A percentile compares a stretch with the other conserved stretches of the same genome.
Conservation (phyloP, 768 basidiomycete species). For the Termitomyces sp. region DNA sequence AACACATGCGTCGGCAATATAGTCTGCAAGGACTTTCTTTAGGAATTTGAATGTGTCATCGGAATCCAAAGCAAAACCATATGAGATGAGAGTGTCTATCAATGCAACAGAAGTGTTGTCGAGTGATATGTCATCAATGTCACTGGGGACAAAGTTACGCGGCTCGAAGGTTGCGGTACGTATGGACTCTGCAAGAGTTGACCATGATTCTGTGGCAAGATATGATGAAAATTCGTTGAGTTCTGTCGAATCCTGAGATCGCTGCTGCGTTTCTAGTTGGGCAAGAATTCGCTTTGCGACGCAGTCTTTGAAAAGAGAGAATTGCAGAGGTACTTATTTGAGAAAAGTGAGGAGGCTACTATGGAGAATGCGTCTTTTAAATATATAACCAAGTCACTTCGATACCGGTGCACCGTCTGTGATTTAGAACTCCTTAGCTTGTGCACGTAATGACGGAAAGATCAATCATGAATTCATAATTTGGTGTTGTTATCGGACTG, state of each 20-base stretch:
- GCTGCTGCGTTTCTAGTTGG: slow-evolving; percentile 16
- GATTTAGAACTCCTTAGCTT: no score
- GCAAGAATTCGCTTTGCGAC: slow-evolving; percentile 39
- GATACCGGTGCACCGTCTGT: not conserved
- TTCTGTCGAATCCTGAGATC: slow-evolving; percentile 20
- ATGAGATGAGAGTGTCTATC: slow-evolving; percentile 48
- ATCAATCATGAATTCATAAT: not conserved
- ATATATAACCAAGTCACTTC: not conserved
- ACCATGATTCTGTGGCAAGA: slow-evolving; percentile 49
- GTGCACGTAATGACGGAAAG: not conserved
- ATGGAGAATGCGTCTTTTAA: no score
- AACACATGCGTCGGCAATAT: slow-evolving; percentile 41
- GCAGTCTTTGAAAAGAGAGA: slow-evolving; percentile 38
- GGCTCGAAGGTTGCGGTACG: slow-evolving; percentile 37
- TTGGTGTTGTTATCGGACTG: not conserved
- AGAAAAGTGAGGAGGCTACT: not conserved
- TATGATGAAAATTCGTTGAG: slow-evolving; percentile 54
- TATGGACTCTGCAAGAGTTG: slow-evolving; percentile 32
- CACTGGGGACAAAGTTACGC: slow-evolving; percentile 25
- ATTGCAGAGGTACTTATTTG: slow-evolving; percentile 1
- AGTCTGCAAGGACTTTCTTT: slow-evolving; percentile 35
- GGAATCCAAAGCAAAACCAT: slow-evolving; percentile 36
- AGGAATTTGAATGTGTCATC: slow-evolving; percentile 41
- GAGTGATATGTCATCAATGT: slow-evolving; percentile 32
- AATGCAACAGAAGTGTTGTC: slow-evolving; percentile 39